Base-by-base conservation (phyloP, 169 alveolate genomes). In the Eimeria praecox region DNA sequence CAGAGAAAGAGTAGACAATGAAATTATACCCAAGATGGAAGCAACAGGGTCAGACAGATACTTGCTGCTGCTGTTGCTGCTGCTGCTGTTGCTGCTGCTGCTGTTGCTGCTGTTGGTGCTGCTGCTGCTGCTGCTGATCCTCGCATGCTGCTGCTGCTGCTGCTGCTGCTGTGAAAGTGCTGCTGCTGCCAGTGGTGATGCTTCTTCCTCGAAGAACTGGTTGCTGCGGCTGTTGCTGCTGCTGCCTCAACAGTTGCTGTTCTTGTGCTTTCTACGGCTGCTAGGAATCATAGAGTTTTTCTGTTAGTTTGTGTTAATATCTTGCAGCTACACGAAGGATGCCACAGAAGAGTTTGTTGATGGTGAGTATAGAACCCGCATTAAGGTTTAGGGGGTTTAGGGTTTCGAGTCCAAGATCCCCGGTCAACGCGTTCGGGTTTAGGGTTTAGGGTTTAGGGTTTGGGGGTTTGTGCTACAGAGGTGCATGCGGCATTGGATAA, bases 391-490 rank as follows among this genome's bases (percentile, higher is more conserved):
- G 56, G 20, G 40, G 49, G 8, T 35, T 8, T 3, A 73, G 46
- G 24, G 54, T 30, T 6, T 16, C 8, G 44, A 18, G 56, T 12
- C 56, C n/a, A n/a, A n/a, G 12, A 49, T 12, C 56, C 5, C 56
- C 56, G 56, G 8, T 8, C 40, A 30, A 30, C 22, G 44, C 30
- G 20, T 73, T 35, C 40, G 85, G 44, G 85, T 73, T 73, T 35
- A 30, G 85, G 66, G 69, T 40, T 66, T 20, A 66, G 77, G 77
- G 77, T 66, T 66, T 66, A 66, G 6, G 20, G 77, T 66, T 66
- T n/a, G n/a, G n/a, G 87, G 69, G 66, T 22, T 33, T 33, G 40
- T 40, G 69, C 30, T 22, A 35, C 96, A 94, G 90, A 88, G 89
- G 69, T 62, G 83, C 49, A 46, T 22, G 90, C 59, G 42, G 66